Evolutionary conservation across 345 rosid species (phyloP), one percentile per base, ranked within the genome.

Genomic region (Gossypium mustelinum): DNA sequence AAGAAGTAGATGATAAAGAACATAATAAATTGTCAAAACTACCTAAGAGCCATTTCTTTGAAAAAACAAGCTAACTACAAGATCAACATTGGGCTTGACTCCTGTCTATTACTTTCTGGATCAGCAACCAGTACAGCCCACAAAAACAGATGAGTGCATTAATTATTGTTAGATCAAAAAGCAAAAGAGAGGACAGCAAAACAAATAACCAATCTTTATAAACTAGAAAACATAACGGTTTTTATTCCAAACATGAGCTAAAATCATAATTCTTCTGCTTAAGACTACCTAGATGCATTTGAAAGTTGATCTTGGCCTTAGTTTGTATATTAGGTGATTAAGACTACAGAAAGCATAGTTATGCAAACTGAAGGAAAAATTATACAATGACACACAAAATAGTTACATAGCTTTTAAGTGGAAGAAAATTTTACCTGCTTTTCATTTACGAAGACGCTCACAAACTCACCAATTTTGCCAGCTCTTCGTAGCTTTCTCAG

Each of bases 391-490:
- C 14, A 44, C 9, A 7, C 25, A 25, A 60, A 45, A 61, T 17
- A 66, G 43, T 43, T 67, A 45, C 25, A 0, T 12, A 59, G 67
- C 54, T 34, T 45, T 9, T 9, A 24, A 70, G 17, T 51, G 75
- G 56, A 64, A 68, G 18, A 74, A 78, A 25, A 79, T 76, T 44
- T 67, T 85, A 94, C 98, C 97, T 94, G 98, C 84, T 89, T 94
- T 84, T 91, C 97, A 73, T 94, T 91, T 61, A 88, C 87, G 86
- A 87, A 94, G 75, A 94, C 84, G 72, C 90, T 87, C 56, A 94
- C 97, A 82, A 94, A 94, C 79, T 94, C 98, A 60, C 98, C 94
- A 76, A 94, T 79, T 86, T 86, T 87, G 22, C 98, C 97, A 79
- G 94, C 89, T 89, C 98, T 87, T 67, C 98, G 93, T 78, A 92